Conservation (phyloP, 768 basidiomycete genomes). For the Coprinopsis cinerea region DNA sequence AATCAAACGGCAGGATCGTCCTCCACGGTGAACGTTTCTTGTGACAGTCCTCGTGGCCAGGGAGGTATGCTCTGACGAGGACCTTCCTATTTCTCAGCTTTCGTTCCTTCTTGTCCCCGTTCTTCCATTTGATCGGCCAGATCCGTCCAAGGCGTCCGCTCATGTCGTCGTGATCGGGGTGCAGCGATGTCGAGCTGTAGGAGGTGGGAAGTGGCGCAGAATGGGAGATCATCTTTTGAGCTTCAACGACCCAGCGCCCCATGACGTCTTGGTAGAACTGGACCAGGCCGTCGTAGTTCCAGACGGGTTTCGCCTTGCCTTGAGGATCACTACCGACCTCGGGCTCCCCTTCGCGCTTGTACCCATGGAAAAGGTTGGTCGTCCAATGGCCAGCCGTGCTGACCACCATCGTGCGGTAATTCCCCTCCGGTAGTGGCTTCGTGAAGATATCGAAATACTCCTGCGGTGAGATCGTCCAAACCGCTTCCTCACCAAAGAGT, state of each 20-base stretch:
- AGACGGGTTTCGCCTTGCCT: conserved; percentile 23
- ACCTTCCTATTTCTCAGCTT: conserved; percentile 28
- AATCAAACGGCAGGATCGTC: conserved; percentile 35
- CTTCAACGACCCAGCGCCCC: conserved; percentile 45
- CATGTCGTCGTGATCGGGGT: too few relatives aligned
- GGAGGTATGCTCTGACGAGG: conserved; percentile 54
- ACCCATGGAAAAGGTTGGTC: conserved; percentile 41
- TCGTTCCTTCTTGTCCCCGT: not conserved
- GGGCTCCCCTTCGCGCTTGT: conserved; percentile 18
- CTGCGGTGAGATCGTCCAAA: conserved; percentile 47
- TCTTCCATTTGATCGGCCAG: too few relatives aligned
- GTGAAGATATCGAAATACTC: conserved; percentile 51
- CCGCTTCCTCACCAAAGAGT: conserved; percentile 51
- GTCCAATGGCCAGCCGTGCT: conserved; percentile 72
- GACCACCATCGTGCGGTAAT: conserved; percentile 57
- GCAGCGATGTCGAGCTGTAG: too few relatives aligned
- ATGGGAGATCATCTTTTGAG: conserved; percentile 46
- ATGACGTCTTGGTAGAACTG: conserved; percentile 55
- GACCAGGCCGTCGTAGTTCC: conserved; percentile 50
- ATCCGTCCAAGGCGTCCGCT: too few relatives aligned
- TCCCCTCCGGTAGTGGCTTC: conserved; percentile 37
- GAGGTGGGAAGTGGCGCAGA: too few relatives aligned
- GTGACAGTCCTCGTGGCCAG: conserved; percentile 65
- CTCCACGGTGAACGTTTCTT: conserved; percentile 39
- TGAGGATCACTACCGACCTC: conserved; percentile 3